phyloP scores from a whole-genome alignment of 345 rosid genomes.

The Syzygium jambos region DNA sequence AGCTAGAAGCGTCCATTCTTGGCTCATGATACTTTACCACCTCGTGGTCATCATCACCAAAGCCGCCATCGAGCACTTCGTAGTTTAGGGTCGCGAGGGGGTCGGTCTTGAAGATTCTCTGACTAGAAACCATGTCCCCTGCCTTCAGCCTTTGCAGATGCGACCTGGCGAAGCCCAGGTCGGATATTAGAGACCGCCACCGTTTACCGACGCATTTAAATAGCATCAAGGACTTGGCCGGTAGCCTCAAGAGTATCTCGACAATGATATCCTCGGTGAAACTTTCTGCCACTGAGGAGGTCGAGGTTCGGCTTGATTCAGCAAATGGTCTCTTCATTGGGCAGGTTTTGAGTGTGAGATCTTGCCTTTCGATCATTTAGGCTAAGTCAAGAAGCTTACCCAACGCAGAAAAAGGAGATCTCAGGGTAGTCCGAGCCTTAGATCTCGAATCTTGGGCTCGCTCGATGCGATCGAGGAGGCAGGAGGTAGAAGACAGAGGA shows the following conservation, averaged over 20 bases:
- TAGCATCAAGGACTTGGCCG: constrained; percentile 1
- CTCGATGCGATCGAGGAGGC: background rate
- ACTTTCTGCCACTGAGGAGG: background rate
- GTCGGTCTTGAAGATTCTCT: background rate
- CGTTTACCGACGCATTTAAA: background rate
- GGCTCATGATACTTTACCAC: too few relatives aligned
- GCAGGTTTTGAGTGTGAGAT: background rate
- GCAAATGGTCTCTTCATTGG: background rate
- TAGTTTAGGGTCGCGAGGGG: background rate
- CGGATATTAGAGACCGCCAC: background rate
- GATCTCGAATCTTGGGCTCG: background rate
- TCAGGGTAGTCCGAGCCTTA: too few relatives aligned
- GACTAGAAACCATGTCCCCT: background rate
- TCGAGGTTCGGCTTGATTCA: background rate
- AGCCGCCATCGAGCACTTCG: too few relatives aligned
- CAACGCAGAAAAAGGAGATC: background rate
- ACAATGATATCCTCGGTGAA: background rate
- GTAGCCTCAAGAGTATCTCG: constrained; percentile 6
- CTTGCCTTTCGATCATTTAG: background rate
- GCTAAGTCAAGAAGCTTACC: background rate
- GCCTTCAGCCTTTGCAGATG: too few relatives aligned
- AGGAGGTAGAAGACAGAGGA: background rate
- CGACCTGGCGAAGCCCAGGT: background rate
- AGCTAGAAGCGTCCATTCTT: too few relatives aligned
- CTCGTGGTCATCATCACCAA: too few relatives aligned